A percentile compares a stretch with the other conserved stretches of the same genome.
These are phyloP conservation scores for Cyclostephanos tholiformis DNA, from an alignment of 108 stramenopile genomes.

Conservation along the genomic window DNA sequence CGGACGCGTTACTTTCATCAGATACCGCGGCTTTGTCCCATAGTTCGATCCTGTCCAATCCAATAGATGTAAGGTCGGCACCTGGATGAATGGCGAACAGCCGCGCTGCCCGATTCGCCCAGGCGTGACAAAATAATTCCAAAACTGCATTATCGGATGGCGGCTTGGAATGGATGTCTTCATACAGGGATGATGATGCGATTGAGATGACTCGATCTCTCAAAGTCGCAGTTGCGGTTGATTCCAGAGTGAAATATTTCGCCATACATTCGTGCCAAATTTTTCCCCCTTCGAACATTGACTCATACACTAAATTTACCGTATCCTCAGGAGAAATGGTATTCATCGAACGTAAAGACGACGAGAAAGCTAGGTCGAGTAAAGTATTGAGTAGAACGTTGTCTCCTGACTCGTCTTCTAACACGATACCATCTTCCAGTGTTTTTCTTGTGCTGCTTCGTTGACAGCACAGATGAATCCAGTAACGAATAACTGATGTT, in stretches of 20 bases:
- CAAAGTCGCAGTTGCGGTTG: constrained; percentile 4
- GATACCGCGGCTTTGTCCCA: constrained; percentile 37
- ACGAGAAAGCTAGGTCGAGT: constrained; percentile 27
- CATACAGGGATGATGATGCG: constrained; percentile 27
- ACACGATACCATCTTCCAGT: constrained; percentile 8
- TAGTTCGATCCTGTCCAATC: constrained; percentile 40
- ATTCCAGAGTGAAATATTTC: constrained; percentile 14
- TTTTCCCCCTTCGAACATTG: constrained; percentile 60
- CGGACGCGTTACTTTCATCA: constrained; percentile 13
- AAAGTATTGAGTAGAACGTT: constrained; percentile 59
- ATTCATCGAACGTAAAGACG: background rate
- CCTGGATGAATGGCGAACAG: constrained; percentile 45
- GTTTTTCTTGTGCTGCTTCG: background rate
- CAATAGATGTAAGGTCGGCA: constrained; percentile 35
- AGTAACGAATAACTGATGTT: constrained; percentile 44
- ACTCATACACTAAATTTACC: constrained; percentile 41
- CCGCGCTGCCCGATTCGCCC: constrained; percentile 58
- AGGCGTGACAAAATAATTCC: constrained; percentile 43
- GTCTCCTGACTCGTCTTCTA: constrained; percentile 42
- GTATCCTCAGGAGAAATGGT: constrained; percentile 21
- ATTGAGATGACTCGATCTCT: constrained; percentile 33
- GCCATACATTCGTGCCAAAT: constrained; percentile 50
- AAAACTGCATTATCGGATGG: constrained; percentile 34
- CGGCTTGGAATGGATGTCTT: constrained; percentile 21
- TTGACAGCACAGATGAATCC: constrained; percentile 51